Percentiles rank a stretch among this genome's conserved stretches.
phyloP scores from a whole-genome alignment of 352 stramenopile genomes.

The Blastocystis sp. region DNA sequence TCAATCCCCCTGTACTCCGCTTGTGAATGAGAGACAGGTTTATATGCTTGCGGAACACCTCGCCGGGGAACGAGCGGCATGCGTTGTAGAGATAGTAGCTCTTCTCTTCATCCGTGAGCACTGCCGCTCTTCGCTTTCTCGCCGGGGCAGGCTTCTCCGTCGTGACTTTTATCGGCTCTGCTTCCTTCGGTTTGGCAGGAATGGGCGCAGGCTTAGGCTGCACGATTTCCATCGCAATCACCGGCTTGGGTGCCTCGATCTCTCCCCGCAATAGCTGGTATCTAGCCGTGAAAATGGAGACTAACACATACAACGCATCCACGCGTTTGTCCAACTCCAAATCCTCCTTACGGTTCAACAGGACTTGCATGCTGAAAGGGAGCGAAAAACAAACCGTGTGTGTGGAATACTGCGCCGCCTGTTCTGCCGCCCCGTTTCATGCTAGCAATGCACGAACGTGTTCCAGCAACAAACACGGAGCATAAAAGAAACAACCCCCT shows the following conservation, averaged over 20 bases:
- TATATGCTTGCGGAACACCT: slow-evolving; percentile 22
- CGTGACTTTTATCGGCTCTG: not conserved
- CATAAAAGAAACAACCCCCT: slow-evolving; percentile 16
- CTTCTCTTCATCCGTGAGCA: slow-evolving; percentile 4
- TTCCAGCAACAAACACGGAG: not conserved
- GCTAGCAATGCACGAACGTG: not conserved
- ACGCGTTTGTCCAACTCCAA: not conserved
- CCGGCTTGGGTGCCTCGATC: not conserved
- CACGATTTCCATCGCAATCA: not conserved
- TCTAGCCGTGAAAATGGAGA: not conserved
- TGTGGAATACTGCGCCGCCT: not conserved
- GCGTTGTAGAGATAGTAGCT: slow-evolving; percentile 3
- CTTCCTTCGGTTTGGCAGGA: not conserved
- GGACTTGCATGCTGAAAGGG: not conserved
- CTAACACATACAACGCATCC: not conserved
- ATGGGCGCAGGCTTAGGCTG: not conserved
- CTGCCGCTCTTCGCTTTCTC: not conserved
- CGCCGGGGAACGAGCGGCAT: not conserved
- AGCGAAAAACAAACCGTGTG: not conserved
- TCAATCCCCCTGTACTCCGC: slow-evolving; percentile 21
- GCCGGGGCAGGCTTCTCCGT: not conserved
- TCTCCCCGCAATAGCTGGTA: not conserved
- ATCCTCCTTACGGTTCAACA: not conserved
- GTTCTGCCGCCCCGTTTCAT: too few species aligned
- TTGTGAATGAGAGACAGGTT: slow-evolving; percentile 33